Base-by-base conservation (phyloP, 2,329 filamentous ascomycete species). In the Didymella glomerata region DNA sequence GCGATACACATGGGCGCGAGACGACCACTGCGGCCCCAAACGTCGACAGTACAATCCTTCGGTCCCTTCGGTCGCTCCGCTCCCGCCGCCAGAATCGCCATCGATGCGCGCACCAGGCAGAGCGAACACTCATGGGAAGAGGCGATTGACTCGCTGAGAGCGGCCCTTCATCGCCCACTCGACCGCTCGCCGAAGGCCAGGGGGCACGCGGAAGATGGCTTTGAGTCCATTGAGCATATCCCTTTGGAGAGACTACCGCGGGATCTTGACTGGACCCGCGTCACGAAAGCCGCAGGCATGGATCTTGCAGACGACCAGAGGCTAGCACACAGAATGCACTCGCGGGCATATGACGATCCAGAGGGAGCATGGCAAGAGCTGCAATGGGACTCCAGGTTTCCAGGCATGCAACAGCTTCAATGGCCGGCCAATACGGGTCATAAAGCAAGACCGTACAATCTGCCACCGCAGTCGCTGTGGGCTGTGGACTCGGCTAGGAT, bases 21-120 rank as follows among this genome's bases (percentile, higher is more conserved):
- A 68, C 82, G 83, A 53, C 83, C 82, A 64, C 75, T 82, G 81
- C 80, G 40, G 75, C 81, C 68, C 77, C 83, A 76, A 82, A 89
- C 70, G 2, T 78, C 77, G 32, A 90, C 88, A 24, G 85, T 89
- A 88, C 88, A 25, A 85, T 87, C 32, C 83, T 89, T 54, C 32
- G 84, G 89, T 53, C 85, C 90, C 68, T n/a, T n/a, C n/a, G n/a
- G n/a, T n/a, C n/a, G n/a, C n/a, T 89, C 54, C 32, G 84, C 89
- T 53, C 85, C 90, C 68, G 88, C 86, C 5, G 85, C 86, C 2
- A 88, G 88, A 2, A 83, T 88, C 11, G 79, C 89, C 3, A 78
- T 85, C 28, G 90, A 92, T 72, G 84, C 85, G 6, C 79, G 81
- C 27, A 73, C 78, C 28, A 91, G 91, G 71, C 81, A 85, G 53